Evolutionary conservation across 2,329 filamentous ascomycete species (phyloP).

Genomic region (Colletotrichum coccodes): DNA sequence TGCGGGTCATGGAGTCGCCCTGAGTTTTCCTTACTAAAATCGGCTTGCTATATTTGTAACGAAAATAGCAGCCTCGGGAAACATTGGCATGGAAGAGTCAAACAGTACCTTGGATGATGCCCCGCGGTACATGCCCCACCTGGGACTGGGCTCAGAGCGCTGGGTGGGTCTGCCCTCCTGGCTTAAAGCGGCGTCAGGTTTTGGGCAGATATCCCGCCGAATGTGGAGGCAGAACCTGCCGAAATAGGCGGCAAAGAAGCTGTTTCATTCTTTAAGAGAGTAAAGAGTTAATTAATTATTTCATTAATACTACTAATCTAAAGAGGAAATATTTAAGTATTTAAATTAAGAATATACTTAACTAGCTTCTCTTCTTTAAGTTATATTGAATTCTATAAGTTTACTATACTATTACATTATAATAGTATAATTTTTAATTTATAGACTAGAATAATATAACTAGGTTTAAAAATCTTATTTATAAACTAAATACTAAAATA

Average conservation of each 20-base stretch:
- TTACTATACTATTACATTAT: constrained; percentile 2
- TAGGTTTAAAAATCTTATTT: not conserved
- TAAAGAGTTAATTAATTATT: constrained; percentile 1
- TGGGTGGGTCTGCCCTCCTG: not conserved
- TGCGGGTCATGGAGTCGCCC: not conserved
- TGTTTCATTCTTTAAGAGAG: not conserved
- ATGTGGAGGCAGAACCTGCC: not conserved
- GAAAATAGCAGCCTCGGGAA: not conserved
- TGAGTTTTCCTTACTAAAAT: not conserved
- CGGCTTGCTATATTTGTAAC: not conserved
- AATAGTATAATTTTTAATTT: not conserved
- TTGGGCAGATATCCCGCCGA: not conserved
- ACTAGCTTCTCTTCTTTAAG: constrained; percentile 23
- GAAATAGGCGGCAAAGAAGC: not conserved
- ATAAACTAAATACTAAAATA: too few relatives aligned
- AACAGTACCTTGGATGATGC: not conserved
- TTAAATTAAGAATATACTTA: constrained; percentile 25
- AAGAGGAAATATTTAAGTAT: constrained; percentile 15
- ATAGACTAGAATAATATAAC: too few relatives aligned
- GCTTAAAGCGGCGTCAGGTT: not conserved
- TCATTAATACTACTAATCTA: constrained; percentile 19
- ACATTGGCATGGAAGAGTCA: not conserved
- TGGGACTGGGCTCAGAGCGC: not conserved
- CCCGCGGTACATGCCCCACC: not conserved
- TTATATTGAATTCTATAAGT: constrained; percentile 17